Conservation (phyloP, 768 basidiomycete species). For the Strobilomyces confusus region DNA sequence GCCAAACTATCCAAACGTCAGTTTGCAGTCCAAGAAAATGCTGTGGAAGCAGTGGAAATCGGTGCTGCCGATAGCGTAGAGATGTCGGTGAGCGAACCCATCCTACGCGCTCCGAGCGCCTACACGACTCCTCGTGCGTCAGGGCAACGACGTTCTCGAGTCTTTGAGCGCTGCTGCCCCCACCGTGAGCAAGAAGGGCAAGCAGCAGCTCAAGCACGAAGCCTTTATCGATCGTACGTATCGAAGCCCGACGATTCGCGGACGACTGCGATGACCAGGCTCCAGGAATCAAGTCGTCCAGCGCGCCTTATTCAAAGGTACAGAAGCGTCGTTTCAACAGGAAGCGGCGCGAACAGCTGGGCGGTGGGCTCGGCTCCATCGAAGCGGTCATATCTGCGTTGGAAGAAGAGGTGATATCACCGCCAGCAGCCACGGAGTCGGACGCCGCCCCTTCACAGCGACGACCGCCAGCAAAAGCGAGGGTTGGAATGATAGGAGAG, state of each 20-base stretch:
- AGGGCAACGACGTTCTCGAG: conserved; percentile 46
- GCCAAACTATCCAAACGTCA: conserved; percentile 45
- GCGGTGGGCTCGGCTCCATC: conserved; percentile 47
- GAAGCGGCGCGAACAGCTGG: conserved; percentile 60
- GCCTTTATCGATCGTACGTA: conserved; percentile 62
- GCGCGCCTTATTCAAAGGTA: conserved; percentile 64
- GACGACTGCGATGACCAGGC: neutral
- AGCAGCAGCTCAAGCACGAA: conserved; percentile 60
- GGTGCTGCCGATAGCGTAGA: conserved; percentile 34
- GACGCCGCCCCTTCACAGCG: conserved; percentile 17
- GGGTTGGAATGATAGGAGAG: conserved; percentile 61
- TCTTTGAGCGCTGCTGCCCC: conserved; percentile 29
- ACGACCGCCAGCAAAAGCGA: conserved; percentile 21
- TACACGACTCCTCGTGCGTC: neutral
- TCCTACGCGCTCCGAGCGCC: too few species aligned
- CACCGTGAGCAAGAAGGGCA: conserved; percentile 58
- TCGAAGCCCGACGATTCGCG: neutral
- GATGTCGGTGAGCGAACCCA: conserved; percentile 37
- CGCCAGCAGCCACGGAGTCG: conserved; percentile 12
- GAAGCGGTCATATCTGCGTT: conserved; percentile 53
- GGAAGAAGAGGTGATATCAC: conserved; percentile 33
- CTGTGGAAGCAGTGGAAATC: conserved; percentile 45
- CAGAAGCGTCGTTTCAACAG: conserved; percentile 68
- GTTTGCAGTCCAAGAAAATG: conserved; percentile 48
- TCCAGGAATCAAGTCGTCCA: conserved; percentile 47